phyloP scores from a whole-genome alignment of 441 rosid genomes.

The Capsella rubella region DNA sequence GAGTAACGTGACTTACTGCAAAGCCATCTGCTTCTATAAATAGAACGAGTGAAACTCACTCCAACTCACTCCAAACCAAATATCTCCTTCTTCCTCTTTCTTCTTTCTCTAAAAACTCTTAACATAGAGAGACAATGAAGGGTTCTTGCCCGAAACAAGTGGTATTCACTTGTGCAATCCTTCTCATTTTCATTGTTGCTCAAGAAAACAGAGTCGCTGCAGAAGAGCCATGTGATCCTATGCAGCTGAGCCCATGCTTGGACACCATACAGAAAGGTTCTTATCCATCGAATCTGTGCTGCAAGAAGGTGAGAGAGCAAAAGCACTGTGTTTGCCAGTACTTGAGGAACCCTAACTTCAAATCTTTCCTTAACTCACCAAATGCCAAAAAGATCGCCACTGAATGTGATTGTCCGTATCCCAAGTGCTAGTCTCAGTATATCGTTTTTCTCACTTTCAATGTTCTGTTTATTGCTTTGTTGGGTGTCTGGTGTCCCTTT shows the following conservation, averaged over 20 bases:
- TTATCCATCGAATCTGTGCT: conserved; percentile 68
- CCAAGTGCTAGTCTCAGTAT: conserved; percentile 56
- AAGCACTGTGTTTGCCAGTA: conserved; percentile 91
- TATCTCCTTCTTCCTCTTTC: neutral
- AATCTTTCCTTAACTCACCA: conserved; percentile 69
- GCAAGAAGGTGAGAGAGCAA: conserved; percentile 77
- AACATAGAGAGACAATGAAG: conserved; percentile 27
- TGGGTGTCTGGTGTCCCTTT: neutral
- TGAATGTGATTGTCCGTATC: conserved; percentile 80
- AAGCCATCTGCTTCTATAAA: conserved; percentile 31
- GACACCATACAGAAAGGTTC: conserved; percentile 62
- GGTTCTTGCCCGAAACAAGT: conserved; percentile 24
- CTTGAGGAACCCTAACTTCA: conserved; percentile 69
- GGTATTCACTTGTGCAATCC: conserved; percentile 34
- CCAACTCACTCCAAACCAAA: conserved; percentile 26
- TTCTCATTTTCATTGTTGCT: conserved; percentile 24
- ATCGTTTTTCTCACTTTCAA: neutral
- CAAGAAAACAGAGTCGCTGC: conserved; percentile 29
- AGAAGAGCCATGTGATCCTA: conserved; percentile 69
- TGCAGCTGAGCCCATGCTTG: conserved; percentile 70
- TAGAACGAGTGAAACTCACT: conserved; percentile 23
- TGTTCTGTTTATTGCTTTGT: neutral
- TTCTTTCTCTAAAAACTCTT: neutral
- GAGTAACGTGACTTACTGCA: conserved; percentile 24
- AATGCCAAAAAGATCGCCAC: conserved; percentile 86